Evolutionary conservation across 2,329 filamentous ascomycete species (phyloP).

Genomic region (Ophiostoma himal-ulmi): DNA sequence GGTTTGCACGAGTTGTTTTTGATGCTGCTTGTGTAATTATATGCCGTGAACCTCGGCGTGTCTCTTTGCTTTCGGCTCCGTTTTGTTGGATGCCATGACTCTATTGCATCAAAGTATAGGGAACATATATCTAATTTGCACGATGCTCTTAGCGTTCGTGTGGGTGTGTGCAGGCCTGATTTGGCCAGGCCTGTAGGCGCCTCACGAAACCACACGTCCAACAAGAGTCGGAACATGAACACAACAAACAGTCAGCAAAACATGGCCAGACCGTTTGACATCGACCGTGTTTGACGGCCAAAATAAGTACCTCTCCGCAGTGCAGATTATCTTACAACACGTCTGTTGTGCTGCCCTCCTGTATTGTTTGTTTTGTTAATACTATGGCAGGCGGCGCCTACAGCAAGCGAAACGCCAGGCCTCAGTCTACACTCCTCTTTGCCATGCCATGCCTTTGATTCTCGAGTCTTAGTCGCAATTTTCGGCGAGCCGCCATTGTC

Average conservation of each 20-base stretch:
- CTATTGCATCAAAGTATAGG: neutral
- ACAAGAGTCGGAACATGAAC: neutral
- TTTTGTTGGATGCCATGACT: neutral
- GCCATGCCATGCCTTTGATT: neutral
- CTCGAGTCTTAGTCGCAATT: constrained; percentile 6
- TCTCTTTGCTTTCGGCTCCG: constrained; percentile 1
- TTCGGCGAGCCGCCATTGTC: neutral
- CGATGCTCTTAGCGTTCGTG: too few species aligned
- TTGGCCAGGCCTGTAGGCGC: constrained; percentile 1
- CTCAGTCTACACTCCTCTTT: too few species aligned
- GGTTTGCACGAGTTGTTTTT: neutral
- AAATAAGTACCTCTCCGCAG: neutral
- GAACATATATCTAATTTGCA: too few species aligned
- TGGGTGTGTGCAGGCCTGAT: neutral
- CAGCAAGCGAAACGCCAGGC: constrained; percentile 11
- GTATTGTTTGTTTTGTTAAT: neutral
- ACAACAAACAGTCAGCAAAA: neutral
- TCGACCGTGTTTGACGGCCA: neutral
- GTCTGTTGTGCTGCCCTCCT: neutral
- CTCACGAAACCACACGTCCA: constrained; percentile 1
- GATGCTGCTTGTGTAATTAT: neutral
- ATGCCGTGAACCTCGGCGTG: neutral
- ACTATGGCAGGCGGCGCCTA: neutral
- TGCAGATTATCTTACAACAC: neutral
- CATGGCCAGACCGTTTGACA: neutral